Conservation (phyloP, 345 rosid species). For the Eucalyptus decipiens region DNA sequence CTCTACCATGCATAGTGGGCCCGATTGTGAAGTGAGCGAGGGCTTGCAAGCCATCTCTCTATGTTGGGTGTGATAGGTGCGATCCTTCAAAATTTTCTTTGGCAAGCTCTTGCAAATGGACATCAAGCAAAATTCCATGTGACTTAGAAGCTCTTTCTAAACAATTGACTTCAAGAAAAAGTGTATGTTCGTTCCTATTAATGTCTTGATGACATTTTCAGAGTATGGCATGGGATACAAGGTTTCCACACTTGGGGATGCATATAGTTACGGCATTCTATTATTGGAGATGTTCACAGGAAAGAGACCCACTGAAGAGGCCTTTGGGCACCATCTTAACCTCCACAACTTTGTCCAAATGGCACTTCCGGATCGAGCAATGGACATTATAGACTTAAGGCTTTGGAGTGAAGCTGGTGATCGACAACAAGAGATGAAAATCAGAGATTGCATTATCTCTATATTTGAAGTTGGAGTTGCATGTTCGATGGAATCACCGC, state of each 20-base stretch:
- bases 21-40: background rate
- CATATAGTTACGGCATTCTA: background rate
- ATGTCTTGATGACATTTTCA: background rate
- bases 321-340: too few relatives aligned
- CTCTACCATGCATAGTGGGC: background rate
- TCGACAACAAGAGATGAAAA: too few relatives aligned
- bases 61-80: background rate
- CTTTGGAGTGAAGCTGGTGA: too few relatives aligned
- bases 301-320: too few relatives aligned
- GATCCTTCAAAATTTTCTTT: background rate
- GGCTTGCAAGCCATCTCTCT: background rate
- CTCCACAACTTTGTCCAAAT: too few relatives aligned
- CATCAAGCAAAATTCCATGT: background rate
- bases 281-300: background rate
- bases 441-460: too few relatives aligned
- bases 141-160: background rate
- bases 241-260: background rate
- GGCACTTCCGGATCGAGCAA: too few relatives aligned
- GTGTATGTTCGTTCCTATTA: too few relatives aligned
- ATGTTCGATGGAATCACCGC: too few relatives aligned
- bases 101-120: background rate
- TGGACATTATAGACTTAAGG: too few relatives aligned
- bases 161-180: too few relatives aligned
- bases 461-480: too few relatives aligned
- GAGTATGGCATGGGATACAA: background rate